Evolutionary conservation across 1,284 basidiomycete species (phyloP).

Genomic region (Fomitopsis betulina): DNA sequence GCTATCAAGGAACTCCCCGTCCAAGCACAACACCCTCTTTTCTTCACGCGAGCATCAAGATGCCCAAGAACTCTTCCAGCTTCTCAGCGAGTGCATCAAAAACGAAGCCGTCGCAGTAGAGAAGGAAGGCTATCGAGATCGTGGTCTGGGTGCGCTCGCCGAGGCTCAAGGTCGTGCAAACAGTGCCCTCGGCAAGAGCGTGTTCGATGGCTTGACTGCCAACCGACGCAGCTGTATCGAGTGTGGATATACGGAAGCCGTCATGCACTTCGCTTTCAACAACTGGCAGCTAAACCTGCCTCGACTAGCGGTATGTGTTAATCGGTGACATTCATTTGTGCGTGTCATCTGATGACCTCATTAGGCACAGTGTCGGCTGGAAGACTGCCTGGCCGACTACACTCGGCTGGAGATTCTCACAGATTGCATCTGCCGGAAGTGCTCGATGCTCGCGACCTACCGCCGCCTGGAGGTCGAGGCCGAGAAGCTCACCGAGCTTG

Average conservation of each 20-base stretch:
- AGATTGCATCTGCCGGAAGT: conserved; percentile 83
- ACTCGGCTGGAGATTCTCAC: conserved; percentile 77
- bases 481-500: conserved; percentile 45
- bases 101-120: conserved; percentile 68
- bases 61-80: conserved; percentile 92
- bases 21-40: conserved; percentile 63
- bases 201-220: conserved; percentile 81
- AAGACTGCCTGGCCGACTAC: conserved; percentile 76
- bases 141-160: conserved; percentile 57
- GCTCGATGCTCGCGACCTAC: conserved; percentile 72
- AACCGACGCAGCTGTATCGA: conserved; percentile 77
- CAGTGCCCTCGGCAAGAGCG: conserved; percentile 51
- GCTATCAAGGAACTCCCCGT: conserved; percentile 52
- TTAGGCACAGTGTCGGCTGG: conserved; percentile 55
- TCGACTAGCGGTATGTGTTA: conserved; percentile 41
- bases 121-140: conserved; percentile 59
- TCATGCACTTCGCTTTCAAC: conserved; percentile 83
- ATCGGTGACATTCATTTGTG: not conserved
- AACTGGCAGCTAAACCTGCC: conserved; percentile 79
- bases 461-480: conserved; percentile 54
- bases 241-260: conserved; percentile 85
- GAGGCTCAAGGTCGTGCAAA: conserved; percentile 24
- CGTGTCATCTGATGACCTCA: not conserved
- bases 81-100: conserved; percentile 84
- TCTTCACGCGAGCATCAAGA: conserved; percentile 90